phyloP scores from a whole-genome alignment of 805 yeast genomes.

The Wickerhamomyces strasburgensis region DNA sequence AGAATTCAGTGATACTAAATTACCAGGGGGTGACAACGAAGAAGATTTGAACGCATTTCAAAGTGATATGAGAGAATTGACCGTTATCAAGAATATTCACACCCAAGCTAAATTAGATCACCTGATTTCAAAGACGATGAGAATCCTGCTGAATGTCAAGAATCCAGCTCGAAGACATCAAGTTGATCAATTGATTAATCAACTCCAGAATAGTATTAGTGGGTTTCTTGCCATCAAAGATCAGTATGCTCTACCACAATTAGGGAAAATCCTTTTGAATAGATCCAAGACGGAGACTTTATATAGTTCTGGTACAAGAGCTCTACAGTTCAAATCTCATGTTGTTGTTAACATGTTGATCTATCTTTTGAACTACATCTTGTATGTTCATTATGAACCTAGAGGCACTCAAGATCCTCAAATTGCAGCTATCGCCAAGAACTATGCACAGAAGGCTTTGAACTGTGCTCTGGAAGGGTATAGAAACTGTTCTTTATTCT shows the following conservation, averaged over 20 bases:
- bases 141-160: slow-evolving; percentile 28
- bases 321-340: slow-evolving; percentile 35
- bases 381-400: slow-evolving; percentile 41
- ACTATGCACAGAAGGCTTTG: slow-evolving; percentile 38
- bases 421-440: slow-evolving; percentile 29
- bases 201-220: slow-evolving; percentile 30
- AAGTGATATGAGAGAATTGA: slow-evolving; percentile 37
- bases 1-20: slow-evolving; percentile 38
- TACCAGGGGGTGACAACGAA: slow-evolving; percentile 31
- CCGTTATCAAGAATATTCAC: slow-evolving; percentile 43
- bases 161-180: slow-evolving; percentile 39
- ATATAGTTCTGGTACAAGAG: slow-evolving; percentile 31
- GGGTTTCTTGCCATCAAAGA: slow-evolving; percentile 27
- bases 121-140: slow-evolving; percentile 37
- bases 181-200: slow-evolving; percentile 32
- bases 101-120: slow-evolving; percentile 43
- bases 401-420: slow-evolving; percentile 33
- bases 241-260: slow-evolving; percentile 32
- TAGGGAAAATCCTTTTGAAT: slow-evolving; percentile 22
- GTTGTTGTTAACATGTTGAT: slow-evolving; percentile 41
- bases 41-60: slow-evolving; percentile 20
- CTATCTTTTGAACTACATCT: slow-evolving; percentile 45
- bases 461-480: slow-evolving; percentile 40
- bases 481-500: slow-evolving; percentile 36
- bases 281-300: slow-evolving; percentile 21